phyloP scores from a whole-genome alignment of 768 basidiomycete species.

The Serendipita indica region DNA sequence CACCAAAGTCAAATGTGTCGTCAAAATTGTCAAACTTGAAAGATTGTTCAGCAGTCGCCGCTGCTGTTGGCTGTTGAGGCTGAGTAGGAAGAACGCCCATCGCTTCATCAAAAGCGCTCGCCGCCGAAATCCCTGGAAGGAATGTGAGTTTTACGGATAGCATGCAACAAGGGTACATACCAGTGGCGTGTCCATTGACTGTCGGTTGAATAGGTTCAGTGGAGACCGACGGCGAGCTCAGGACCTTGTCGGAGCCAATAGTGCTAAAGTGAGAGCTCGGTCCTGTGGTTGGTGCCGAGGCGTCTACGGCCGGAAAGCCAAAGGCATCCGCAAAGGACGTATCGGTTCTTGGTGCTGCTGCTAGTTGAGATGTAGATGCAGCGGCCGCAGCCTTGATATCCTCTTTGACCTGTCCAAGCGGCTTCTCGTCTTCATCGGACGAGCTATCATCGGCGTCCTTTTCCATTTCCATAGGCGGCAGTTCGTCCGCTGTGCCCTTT shows the following conservation, averaged over 20 bases:
- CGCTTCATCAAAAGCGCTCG: slow-evolving; percentile 63
- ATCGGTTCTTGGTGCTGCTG: slow-evolving; percentile 13
- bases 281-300: slow-evolving; percentile 17
- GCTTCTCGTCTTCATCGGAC: slow-evolving; percentile 32
- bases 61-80: slow-evolving; percentile 23
- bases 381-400: slow-evolving; percentile 14
- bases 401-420: slow-evolving; percentile 18
- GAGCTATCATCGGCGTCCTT: slow-evolving; percentile 37
- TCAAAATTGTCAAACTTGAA: slow-evolving; percentile 59
- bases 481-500: slow-evolving; percentile 5
- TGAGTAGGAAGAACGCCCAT: slow-evolving; percentile 39
- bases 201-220: slow-evolving; percentile 14
- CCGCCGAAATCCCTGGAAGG: slow-evolving; percentile 14
- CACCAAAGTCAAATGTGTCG: slow-evolving; percentile 49
- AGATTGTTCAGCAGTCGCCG: slow-evolving; percentile 19
- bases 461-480: slow-evolving; percentile 33
- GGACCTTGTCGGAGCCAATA: slow-evolving; percentile 15
- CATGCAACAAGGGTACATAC: not conserved
- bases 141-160: slow-evolving; percentile 2
- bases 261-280: slow-evolving; percentile 18
- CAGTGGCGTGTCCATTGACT: slow-evolving; percentile 15
- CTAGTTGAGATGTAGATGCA: not conserved
- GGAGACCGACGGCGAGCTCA: slow-evolving; percentile 19
- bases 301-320: slow-evolving; percentile 22
- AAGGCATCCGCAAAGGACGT: slow-evolving; percentile 46